These are phyloP conservation scores for Madurella fahalii DNA, from an alignment of 2,329 filamentous ascomycete species.

Conservation along the genomic window DNA sequence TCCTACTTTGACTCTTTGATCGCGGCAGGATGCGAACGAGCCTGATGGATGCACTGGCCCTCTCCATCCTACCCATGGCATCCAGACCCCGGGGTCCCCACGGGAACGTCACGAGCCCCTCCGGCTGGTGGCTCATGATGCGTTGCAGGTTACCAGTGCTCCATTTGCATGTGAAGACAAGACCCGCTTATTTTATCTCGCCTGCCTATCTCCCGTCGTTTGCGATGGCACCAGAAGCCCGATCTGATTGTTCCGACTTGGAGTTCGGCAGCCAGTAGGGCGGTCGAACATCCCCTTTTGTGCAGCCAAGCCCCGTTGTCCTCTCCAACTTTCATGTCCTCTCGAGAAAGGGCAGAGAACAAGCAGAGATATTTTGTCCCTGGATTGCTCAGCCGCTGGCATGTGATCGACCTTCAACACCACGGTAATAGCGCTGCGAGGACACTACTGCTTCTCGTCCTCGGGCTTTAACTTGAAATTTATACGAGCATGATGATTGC, in stretches of 20 bases:
- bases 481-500: neutral
- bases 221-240: neutral
- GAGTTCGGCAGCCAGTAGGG: no score
- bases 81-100: neutral
- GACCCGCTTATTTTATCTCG: conserved; percentile 2
- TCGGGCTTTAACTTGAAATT: neutral
- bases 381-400: neutral
- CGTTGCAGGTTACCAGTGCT: neutral
- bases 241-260: neutral
- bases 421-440: neutral
- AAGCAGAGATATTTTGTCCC: neutral
- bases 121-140: neutral
- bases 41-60: neutral
- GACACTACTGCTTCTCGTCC: no score
- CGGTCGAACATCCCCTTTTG: no score
- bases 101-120: conserved; percentile 13
- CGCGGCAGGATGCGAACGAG: neutral
- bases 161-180: conserved; percentile 18
- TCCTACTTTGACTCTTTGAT: neutral
- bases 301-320: no score
- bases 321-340: no score
- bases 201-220: neutral
- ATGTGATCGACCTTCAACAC: neutral
- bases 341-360: no score
- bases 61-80: neutral